Percentiles rank a stretch among this genome's conserved stretches.
phyloP scores from a whole-genome alignment of 495 filamentous ascomycete genomes.

The Stereocaulon alpinum region DNA sequence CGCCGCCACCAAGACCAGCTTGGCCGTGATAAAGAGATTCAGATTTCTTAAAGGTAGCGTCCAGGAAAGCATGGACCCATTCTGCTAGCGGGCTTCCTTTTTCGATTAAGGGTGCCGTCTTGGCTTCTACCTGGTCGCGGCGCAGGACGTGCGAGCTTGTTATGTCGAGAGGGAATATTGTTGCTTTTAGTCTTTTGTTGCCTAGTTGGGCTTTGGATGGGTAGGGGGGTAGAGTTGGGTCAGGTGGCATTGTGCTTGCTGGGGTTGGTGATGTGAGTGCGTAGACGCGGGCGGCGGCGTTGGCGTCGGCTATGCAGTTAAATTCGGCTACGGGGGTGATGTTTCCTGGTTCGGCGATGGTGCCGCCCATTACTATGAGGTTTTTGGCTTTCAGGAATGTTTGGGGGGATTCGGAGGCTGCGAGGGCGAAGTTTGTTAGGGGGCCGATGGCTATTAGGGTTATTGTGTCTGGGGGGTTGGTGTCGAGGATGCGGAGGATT shows the following conservation, averaged over 20 bases:
- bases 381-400: slow-evolving; percentile 83
- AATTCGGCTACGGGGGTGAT: slow-evolving; percentile 72
- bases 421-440: slow-evolving; percentile 80
- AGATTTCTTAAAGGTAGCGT: slow-evolving; percentile 65
- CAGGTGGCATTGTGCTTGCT: slow-evolving; percentile 55
- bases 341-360: slow-evolving; percentile 72
- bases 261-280: slow-evolving; percentile 80
- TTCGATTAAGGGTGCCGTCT: slow-evolving; percentile 39
- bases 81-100: slow-evolving; percentile 66
- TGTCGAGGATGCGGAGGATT: slow-evolving; percentile 70
- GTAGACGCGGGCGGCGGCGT: slow-evolving; percentile 79
- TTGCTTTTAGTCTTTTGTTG: slow-evolving; percentile 57
- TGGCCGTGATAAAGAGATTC: slow-evolving; percentile 45
- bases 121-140: slow-evolving; percentile 45
- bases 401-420: slow-evolving; percentile 72
- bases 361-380: slow-evolving; percentile 93
- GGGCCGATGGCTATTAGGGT: slow-evolving; percentile 85
- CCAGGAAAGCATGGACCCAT: slow-evolving; percentile 73
- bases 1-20: slow-evolving; percentile 33
- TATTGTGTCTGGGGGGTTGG: slow-evolving; percentile 72
- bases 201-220: slow-evolving; percentile 44
- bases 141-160: slow-evolving; percentile 65
- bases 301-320: slow-evolving; percentile 72
- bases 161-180: slow-evolving; percentile 80
- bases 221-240: slow-evolving; percentile 48